Evolutionary conservation across 345 rosid species (phyloP).

Genomic region (Melaleuca alternifolia): DNA sequence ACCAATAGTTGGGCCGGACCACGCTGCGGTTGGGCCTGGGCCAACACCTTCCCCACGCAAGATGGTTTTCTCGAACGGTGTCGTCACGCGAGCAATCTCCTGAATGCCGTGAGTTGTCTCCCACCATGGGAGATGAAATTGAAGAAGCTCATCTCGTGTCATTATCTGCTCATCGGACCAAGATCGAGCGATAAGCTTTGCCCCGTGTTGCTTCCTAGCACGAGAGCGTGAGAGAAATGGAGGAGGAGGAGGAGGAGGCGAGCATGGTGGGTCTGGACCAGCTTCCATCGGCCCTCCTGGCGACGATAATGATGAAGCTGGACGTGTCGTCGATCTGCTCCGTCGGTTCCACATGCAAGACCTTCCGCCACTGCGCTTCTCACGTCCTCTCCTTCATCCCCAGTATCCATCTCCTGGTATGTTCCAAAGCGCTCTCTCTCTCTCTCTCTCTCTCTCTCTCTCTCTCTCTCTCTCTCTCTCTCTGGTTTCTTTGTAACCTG

Average conservation of each 20-base stretch:
- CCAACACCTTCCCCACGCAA: not conserved
- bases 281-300: slow-evolving; percentile 57
- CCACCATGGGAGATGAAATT: no score
- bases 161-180: not conserved
- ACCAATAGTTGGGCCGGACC: not conserved
- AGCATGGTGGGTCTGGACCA: slow-evolving; percentile 39
- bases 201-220: not conserved
- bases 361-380: slow-evolving; percentile 40
- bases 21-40: not conserved
- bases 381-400: slow-evolving; percentile 73
- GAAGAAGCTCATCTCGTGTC: no score
- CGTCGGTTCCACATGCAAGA: slow-evolving; percentile 52
- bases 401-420: slow-evolving; percentile 59
- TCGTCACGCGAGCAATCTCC: not conserved
- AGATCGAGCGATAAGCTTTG: not conserved
- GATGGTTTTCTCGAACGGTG: not conserved
- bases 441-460: no score
- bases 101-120: no score
- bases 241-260: not conserved
- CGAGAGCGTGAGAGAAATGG: not conserved
- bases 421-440: not conserved
- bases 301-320: slow-evolving; percentile 63
- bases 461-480: no score
- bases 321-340: slow-evolving; percentile 78
- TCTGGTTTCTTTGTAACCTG: not conserved